Conservation (phyloP, 2,329 filamentous ascomycete species). For the Monilinia fructicola region DNA sequence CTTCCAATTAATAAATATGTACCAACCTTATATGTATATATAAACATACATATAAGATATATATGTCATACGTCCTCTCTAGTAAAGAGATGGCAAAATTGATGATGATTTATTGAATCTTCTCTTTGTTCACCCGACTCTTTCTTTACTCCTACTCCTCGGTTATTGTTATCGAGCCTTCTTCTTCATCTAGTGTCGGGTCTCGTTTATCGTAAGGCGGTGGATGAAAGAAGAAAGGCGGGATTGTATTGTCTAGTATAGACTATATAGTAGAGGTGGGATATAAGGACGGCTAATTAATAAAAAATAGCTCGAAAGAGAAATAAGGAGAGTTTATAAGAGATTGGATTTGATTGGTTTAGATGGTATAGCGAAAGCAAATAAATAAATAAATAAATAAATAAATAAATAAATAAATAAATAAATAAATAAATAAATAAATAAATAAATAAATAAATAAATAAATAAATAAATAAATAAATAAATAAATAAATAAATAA, state of each 20-base stretch:
- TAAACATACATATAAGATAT: too few species aligned
- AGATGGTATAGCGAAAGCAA: too few species aligned
- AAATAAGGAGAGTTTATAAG: not conserved
- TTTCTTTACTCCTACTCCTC: not conserved
- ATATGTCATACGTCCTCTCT: too few species aligned
- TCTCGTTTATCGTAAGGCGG: slow-evolving; percentile 8
- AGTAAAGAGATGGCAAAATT: not conserved
- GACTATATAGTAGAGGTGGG: too few species aligned
- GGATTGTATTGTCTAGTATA: not conserved
- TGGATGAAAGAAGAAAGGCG: not conserved
- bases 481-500: not conserved
- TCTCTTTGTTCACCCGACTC: not conserved
- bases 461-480: too few species aligned
- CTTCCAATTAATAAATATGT: not conserved
- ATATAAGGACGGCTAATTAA: not conserved
- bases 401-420: too few species aligned
- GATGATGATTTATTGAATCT: too few species aligned
- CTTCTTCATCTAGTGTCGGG: slow-evolving; percentile 1
- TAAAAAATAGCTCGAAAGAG: not conserved
- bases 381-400: too few species aligned
- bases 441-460: too few species aligned
- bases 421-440: not conserved
- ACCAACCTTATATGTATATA: too few species aligned
- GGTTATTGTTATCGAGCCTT: not conserved
- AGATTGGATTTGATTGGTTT: not conserved